Evolutionary conservation across 176 grass and related monocot genomes (phyloP).

Genomic region (Bonia amplexicaulis): DNA sequence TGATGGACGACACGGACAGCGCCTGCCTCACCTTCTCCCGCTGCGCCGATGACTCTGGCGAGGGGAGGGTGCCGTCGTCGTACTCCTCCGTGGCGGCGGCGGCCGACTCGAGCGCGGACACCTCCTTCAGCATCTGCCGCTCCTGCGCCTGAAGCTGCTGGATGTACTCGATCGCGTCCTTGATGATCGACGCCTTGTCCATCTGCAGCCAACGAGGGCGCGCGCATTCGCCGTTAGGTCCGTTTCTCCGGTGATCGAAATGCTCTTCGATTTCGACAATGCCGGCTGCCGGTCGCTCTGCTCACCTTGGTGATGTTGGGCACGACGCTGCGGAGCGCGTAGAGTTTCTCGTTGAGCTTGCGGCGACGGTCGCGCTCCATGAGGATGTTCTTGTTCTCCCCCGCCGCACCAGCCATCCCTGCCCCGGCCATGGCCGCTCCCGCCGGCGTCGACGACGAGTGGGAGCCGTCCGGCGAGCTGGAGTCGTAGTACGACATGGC

Average conservation of each 20-base stretch:
- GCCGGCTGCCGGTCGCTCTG: neutral
- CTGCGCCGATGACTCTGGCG: neutral
- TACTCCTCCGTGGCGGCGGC: neutral
- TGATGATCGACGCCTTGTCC: conserved; percentile 95
- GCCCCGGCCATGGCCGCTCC: neutral
- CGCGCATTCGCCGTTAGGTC: neutral
- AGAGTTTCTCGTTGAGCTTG: conserved; percentile 81
- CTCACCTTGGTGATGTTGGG: conserved; percentile 86
- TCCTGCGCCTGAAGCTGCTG: conserved; percentile 73
- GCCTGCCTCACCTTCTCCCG: conserved; percentile 36
- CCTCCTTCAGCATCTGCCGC: conserved; percentile 39
- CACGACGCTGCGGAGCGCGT: conserved; percentile 67
- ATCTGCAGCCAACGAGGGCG: conserved; percentile 40
- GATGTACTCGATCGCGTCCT: conserved; percentile 92
- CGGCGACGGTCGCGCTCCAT: conserved; percentile 68
- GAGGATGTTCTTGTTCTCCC: conserved; percentile 47
- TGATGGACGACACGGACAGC: conserved; percentile 28
- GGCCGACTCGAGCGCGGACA: conserved; percentile 28
- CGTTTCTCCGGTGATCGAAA: neutral
- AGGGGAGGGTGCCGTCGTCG: neutral
- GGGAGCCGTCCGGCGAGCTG: conserved; percentile 58
- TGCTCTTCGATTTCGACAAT: neutral
- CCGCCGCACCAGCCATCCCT: neutral
- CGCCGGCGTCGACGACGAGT: neutral
- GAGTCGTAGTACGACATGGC: conserved; percentile 53